Evolutionary conservation across 441 rosid genomes (phyloP), one percentile per base, ranked within the genome.

Genomic region (Populus hybrid): DNA sequence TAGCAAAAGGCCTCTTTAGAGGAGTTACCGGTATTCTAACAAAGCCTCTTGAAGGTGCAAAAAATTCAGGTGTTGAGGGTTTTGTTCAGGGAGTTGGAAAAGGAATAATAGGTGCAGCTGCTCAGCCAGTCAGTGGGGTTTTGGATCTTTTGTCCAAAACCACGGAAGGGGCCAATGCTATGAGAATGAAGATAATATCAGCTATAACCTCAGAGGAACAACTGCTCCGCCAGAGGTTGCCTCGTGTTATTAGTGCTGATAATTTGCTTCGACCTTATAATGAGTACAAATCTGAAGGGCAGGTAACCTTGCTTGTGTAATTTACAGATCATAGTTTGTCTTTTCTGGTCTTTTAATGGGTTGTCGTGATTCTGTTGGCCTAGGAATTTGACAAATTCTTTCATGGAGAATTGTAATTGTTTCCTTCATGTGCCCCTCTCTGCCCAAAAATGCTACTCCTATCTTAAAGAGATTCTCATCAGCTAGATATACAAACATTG

Each of bases 51-150:
- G 99, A 97, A 87, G 99, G 99, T 76, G 99, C 99, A 70, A 97
- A 97, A 86, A 69, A 89, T 80, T 92, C 99, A 73, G 99, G 54
- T 46, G 54, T 30, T 30, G 32, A 30, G 32, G 32, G 99, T 73
- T 97, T 97, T 82, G 98, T 97, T 79, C 96, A 93, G 81, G 99
- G 99, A 69, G 93, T 97, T 78, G 99, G 99, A 72, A 97, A 97
- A 87, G 99, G 99, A 77, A 84, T 97, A 83, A 95, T 95, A 30
- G 99, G 99, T 75, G 99, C 90, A 79, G 99, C 99, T 86, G 99
- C 99, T 69, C 99, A 97, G 83, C 99, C 99, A 67, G 99, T 97
- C 80, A 97, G 99, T 74, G 99, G 99, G 79, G 99, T 97, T 83
- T 84, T 97, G 87, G 99, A 97, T 90, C 97, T 95, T 83, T 81